Percentiles rank a stretch among this genome's conserved stretches.
Conservation (phyloP, 345 rosid species). For the Lepidium didymum region DNA sequence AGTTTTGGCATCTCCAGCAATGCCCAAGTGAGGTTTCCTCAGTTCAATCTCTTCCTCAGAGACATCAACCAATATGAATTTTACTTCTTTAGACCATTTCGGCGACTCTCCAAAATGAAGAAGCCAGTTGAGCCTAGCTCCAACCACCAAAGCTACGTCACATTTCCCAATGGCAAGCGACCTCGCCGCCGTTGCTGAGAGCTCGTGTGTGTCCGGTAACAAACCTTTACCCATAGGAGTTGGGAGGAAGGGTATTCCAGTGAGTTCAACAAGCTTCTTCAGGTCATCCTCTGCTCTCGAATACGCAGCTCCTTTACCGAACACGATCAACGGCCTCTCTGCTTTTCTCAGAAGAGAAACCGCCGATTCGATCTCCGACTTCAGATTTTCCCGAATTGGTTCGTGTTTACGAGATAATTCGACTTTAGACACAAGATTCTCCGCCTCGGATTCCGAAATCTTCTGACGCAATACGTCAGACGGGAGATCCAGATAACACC, state of each 20-base stretch:
- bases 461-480: conserved; percentile 81
- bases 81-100: conserved; percentile 83
- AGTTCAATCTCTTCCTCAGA: conserved; percentile 69
- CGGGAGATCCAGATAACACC: conserved; percentile 87
- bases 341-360: conserved; percentile 59
- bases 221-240: conserved; percentile 99
- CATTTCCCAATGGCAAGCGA: conserved; percentile 93
- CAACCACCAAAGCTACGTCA: conserved; percentile 84
- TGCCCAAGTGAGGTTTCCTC: conserved; percentile 70
- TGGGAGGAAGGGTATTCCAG: conserved; percentile 86
- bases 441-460: conserved; percentile 60
- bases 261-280: conserved; percentile 59
- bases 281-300: conserved; percentile 70
- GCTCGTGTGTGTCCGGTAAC: conserved; percentile 77
- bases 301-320: conserved; percentile 92
- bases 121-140: conserved; percentile 96
- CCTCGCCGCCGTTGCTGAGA: conserved; percentile 89
- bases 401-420: conserved; percentile 12
- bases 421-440: conserved; percentile 37
- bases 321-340: conserved; percentile 86
- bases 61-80: conserved; percentile 72
- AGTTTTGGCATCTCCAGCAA: conserved; percentile 73
- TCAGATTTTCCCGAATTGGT: conserved; percentile 1
- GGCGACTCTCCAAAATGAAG: conserved; percentile 95
- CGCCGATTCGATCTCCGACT: conserved; percentile 54